Percentiles rank a stretch among this genome's conserved stretches.
Evolutionary conservation across 2,329 filamentous ascomycete genomes (phyloP).

Genomic region (Chaetoscypha palmicola): DNA sequence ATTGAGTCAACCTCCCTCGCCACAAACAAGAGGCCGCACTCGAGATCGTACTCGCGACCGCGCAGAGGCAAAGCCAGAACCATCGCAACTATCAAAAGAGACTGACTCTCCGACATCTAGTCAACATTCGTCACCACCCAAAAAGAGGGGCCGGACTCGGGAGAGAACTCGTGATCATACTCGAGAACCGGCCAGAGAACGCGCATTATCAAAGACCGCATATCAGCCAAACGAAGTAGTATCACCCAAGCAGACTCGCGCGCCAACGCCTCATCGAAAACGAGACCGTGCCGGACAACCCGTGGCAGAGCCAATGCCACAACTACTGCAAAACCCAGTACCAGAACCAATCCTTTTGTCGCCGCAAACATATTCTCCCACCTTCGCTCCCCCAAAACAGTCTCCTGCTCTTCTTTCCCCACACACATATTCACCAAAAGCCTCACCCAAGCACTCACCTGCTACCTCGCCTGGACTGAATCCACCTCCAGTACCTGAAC

Average conservation of each 20-base stretch:
- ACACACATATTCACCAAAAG: background rate
- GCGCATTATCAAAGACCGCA: background rate
- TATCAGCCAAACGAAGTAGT: background rate
- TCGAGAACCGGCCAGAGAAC: background rate
- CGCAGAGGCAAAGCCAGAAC: background rate
- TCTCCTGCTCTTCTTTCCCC: background rate
- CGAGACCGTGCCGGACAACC: background rate
- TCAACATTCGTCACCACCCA: background rate
- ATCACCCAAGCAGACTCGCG: background rate
- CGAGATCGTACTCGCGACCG: conserved; percentile 1
- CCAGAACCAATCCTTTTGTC: conserved; percentile 1
- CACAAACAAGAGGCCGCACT: conserved; percentile 1
- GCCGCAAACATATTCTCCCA: conserved; percentile 1
- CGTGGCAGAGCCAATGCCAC: background rate
- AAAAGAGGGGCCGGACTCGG: background rate
- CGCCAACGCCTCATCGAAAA: background rate
- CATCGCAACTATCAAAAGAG: background rate
- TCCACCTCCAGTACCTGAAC: background rate
- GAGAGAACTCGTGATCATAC: background rate
- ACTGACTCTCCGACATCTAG: background rate
- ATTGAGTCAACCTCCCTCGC: background rate
- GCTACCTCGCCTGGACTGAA: background rate
- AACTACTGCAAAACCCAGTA: background rate
- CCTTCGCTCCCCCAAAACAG: background rate
- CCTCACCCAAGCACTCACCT: background rate